These are phyloP conservation scores for Beauveria brongniartii DNA, from an alignment of 2,329 filamentous ascomycete genomes.

Conservation along the genomic window DNA sequence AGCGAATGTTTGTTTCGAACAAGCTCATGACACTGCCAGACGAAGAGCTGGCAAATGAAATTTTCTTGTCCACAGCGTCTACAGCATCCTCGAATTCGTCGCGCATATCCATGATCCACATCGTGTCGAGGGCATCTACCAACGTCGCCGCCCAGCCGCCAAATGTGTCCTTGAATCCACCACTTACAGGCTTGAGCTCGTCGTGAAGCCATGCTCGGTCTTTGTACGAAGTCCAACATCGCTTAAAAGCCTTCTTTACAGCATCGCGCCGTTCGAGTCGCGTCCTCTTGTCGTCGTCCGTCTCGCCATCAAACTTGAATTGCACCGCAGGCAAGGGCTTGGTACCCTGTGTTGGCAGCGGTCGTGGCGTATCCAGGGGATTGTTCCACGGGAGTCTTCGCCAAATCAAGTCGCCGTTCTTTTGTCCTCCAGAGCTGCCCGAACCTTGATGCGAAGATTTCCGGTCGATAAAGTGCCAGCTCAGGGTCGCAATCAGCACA, in stretches of 20 bases:
- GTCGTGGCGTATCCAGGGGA: not conserved
- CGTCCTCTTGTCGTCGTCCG: slow-evolving; percentile 15
- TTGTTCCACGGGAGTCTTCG: slow-evolving; percentile 7
- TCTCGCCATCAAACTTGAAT: slow-evolving; percentile 12
- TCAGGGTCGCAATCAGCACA: not conserved
- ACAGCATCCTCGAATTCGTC: slow-evolving; percentile 49
- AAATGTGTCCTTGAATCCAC: slow-evolving; percentile 37
- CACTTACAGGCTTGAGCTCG: slow-evolving; percentile 41
- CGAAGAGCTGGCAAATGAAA: slow-evolving; percentile 42
- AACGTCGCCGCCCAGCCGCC: slow-evolving; percentile 51
- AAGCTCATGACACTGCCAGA: slow-evolving; percentile 33
- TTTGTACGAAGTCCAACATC: slow-evolving; percentile 44
- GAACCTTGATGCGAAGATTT: not conserved
- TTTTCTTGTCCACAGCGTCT: slow-evolving; percentile 33
- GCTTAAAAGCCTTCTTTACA: slow-evolving; percentile 34
- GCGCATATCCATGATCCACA: slow-evolving; percentile 53
- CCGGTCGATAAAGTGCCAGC: not conserved
- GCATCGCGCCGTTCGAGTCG: slow-evolving; percentile 29
- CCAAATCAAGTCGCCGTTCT: slow-evolving; percentile 1
- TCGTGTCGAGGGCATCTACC: slow-evolving; percentile 52
- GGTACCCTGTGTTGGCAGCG: not conserved
- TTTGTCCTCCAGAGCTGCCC: not conserved
- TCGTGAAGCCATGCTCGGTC: slow-evolving; percentile 44
- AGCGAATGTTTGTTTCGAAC: slow-evolving; percentile 49
- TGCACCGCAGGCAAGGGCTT: slow-evolving; percentile 5